Evolutionary conservation across 805 yeast species (phyloP), one percentile per base, ranked within the genome.

Genomic region (Lipomyces orientalis): DNA sequence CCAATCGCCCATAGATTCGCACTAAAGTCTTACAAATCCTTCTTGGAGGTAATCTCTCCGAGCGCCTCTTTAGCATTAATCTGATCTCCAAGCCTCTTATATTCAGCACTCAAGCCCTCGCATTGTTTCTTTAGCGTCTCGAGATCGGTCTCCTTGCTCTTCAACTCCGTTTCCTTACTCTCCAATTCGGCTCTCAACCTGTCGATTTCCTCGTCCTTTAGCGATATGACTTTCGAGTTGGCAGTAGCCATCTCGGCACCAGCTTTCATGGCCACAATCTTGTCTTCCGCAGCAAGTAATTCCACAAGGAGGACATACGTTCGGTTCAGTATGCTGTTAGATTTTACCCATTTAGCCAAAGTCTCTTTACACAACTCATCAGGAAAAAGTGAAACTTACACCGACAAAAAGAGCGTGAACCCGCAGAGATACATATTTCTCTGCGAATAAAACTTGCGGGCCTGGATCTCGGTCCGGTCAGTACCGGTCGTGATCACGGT

Each of bases 371-470:
- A 25, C 8, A 33, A 31, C 5, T 39, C 6, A 34, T 5, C 52
- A 39, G 6, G 33, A 34, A 29, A 34, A 16, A 25, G 3, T n/a
- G 29, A 25, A 73, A 93, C 87, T 62, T 92, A 89, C 76, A 93
- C 83, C 1, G 97, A 90, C 75, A 95, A 82, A 78, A 95, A 95
- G 78, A 95, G 85, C 1, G 98, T 93, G 80, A 93, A 92, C 0
- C 99, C 99, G 73, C 97, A 92, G 61, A 95, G 84, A 75, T 95
- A 95, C 89, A 93, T 87, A 83, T 95, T 95, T 81, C 99, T 88
- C 81, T 95, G 99, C 25, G 98, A 92, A 76, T 93, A 93, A 80
- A 95, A 95, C 76, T 93, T 86, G 79, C 97, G 87, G 29, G 97
- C 95, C 79, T 90, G 93, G 64, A 90, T 83, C 76, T 95, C 98